phyloP scores from a whole-genome alignment of 2,329 filamentous ascomycete species.

The Fusarium domesticum region DNA sequence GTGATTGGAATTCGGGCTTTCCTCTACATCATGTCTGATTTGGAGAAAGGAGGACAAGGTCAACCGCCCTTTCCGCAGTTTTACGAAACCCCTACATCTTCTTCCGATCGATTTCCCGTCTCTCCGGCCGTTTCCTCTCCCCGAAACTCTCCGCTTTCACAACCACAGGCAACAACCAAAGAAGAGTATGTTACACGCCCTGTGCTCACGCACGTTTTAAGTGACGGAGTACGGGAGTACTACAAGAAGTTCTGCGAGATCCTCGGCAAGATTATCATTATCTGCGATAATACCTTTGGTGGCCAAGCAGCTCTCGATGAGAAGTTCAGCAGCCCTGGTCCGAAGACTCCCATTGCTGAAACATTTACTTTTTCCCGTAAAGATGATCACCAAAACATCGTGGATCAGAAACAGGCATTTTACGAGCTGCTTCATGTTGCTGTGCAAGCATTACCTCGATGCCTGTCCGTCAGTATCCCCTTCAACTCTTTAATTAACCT shows the following conservation, averaged over 20 bases:
- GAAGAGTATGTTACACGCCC: conserved; percentile 67
- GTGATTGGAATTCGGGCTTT: conserved; percentile 97
- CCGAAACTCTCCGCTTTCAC: conserved; percentile 27
- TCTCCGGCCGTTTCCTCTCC: conserved; percentile 37
- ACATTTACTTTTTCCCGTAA: conserved; percentile 86
- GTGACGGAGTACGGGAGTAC: conserved; percentile 76
- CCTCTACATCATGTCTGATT: conserved; percentile 84
- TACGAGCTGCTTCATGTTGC: conserved; percentile 95
- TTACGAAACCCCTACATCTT: conserved; percentile 41
- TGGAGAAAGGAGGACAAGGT: conserved; percentile 77
- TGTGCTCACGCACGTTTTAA: conserved; percentile 60
- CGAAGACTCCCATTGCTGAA: conserved; percentile 92
- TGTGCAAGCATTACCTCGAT: conserved; percentile 92
- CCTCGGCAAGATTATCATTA: conserved; percentile 88
- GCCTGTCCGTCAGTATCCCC: conserved; percentile 83
- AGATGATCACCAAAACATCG: conserved; percentile 69
- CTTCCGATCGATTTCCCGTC: conserved; percentile 50
- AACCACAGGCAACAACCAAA: conserved; percentile 32
- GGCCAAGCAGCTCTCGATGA: conserved; percentile 94
- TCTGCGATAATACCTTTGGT: conserved; percentile 96
- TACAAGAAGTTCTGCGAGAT: conserved; percentile 93
- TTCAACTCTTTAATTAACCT: conserved; percentile 94
- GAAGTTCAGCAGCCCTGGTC: conserved; percentile 81
- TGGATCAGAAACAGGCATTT: conserved; percentile 88
- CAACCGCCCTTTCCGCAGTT: conserved; percentile 80